Base-by-base conservation (phyloP, 2,329 filamentous ascomycete genomes). In the Thielaviopsis punctulata region DNA sequence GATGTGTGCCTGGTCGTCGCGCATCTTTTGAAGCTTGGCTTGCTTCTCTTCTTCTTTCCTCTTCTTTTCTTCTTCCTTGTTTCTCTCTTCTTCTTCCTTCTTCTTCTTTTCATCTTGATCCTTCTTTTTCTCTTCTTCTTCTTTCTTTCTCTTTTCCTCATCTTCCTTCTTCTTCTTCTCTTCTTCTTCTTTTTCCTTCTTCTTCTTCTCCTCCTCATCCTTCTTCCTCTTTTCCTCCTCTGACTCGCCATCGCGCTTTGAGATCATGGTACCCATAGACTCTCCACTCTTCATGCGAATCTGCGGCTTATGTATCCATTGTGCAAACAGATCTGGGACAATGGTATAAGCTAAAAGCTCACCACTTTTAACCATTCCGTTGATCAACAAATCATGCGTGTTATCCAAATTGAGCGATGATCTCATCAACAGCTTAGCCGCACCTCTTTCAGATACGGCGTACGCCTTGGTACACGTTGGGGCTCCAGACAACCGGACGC, bases 391-490 rank as follows among this genome's bases (percentile, higher is more conserved):
- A 49, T 63, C 62, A 2, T 61, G 51, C 18, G 60, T 59, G 10
- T 58, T 50, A 52, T 63, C 57, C 45, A 63, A 52, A 46, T 62
- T 56, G 19, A 60, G 24, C 7, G 55, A 54, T 19, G 45, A 49
- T 23, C 59, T 55, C 22, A 59, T 41, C 33, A 63, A 54, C 15
- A 63, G 53, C 54, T 63, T 62, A 12, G 59, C 59, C 2, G 62
- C 62, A 21, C 62, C 62, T 0, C 57, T 56, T 23, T 58, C 58
- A n/a, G 54, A 59, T 8, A 63, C 56, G 8, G 61, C 60, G 45
- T 63, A 63, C 1, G 58, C 59, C 2, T 60, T 61, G 8, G 59
- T 60, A 53, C 62, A 63, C 3, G 54, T 56, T 33, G 59, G 53
- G 22, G 57, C 58, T 7, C 58, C 58, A 4, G 58, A 57, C 30